Evolutionary conservation across 179 eudicot genomes (phyloP).

Genomic region (Corrigiola litoralis): DNA sequence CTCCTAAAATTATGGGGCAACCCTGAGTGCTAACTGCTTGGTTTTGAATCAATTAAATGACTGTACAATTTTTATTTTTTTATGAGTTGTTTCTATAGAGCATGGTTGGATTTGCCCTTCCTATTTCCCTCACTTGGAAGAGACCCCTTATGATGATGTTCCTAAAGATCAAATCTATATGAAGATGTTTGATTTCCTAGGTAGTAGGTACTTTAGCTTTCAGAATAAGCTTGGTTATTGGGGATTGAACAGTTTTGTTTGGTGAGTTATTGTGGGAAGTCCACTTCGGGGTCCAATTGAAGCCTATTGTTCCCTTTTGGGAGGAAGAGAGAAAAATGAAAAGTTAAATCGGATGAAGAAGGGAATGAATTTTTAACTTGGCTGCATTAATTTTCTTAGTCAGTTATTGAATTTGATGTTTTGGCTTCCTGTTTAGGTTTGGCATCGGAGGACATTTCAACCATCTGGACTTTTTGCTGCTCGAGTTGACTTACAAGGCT

Average conservation of each 20-base stretch:
- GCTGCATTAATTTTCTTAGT: background rate
- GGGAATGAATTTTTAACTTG: background rate
- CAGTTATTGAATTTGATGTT: background rate
- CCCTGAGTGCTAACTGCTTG: too few relatives aligned
- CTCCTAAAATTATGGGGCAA: too few relatives aligned
- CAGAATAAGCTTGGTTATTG: too few relatives aligned
- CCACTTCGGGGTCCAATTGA: background rate
- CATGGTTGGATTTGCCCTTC: too few relatives aligned
- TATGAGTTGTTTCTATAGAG: too few relatives aligned
- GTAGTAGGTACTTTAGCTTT: too few relatives aligned
- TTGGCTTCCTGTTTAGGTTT: constrained; percentile 52
- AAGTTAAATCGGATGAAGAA: background rate
- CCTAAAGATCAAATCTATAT: too few relatives aligned
- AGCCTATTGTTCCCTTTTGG: background rate
- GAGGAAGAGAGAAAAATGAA: background rate
- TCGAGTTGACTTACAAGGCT: constrained; percentile 92
- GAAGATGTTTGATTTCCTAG: too few relatives aligned
- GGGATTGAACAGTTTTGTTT: background rate
- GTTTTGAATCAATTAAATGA: too few relatives aligned
- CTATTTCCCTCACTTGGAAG: too few relatives aligned
- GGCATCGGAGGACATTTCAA: constrained; percentile 97
- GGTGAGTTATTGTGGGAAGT: background rate
- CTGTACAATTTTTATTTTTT: too few relatives aligned
- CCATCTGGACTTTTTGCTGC: constrained; percentile 98
- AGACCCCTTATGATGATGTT: too few relatives aligned